Evolutionary conservation across 1,284 basidiomycete species (phyloP).

Genomic region (Microbotryum silenes-acaulis): DNA sequence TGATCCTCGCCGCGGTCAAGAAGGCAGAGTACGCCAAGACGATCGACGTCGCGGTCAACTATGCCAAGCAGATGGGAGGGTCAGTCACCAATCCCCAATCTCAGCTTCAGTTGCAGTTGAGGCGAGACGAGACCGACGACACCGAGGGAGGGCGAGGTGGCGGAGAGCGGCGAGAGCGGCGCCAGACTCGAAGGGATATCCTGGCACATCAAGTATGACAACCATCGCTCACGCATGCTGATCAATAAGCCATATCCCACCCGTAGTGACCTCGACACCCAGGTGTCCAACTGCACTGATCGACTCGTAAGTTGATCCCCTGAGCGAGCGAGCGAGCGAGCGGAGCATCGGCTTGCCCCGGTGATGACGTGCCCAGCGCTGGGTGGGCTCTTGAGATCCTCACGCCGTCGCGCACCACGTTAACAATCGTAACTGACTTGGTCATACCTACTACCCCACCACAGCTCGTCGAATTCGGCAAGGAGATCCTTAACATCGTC

Average conservation of each 20-base stretch:
- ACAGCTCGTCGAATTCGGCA: constrained; percentile 92
- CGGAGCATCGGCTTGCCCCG: neutral
- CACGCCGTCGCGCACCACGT: neutral
- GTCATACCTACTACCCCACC: neutral
- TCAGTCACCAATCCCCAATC: constrained; percentile 33
- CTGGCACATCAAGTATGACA: too few species aligned
- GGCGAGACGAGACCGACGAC: too few species aligned
- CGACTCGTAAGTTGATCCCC: constrained; percentile 57
- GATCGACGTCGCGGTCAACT: constrained; percentile 73
- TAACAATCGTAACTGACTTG: too few species aligned
- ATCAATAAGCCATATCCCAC: too few species aligned
- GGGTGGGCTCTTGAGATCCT: neutral
- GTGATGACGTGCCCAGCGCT: neutral
- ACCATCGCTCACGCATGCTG: too few species aligned
- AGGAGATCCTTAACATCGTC: constrained; percentile 89
- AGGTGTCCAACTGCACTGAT: constrained; percentile 73
- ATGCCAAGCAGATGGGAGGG: constrained; percentile 72
- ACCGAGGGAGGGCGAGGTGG: too few species aligned
- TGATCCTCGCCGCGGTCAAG: constrained; percentile 84
- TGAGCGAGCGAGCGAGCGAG: too few species aligned
- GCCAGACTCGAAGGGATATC: too few species aligned
- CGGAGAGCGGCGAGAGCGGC: too few species aligned
- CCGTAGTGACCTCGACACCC: constrained; percentile 54
- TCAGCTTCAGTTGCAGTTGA: neutral
- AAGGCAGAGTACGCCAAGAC: constrained; percentile 77